Percentiles rank a stretch among this genome's conserved stretches.
phyloP scores from a whole-genome alignment of 768 basidiomycete genomes.

The Pleurotus djamor region DNA sequence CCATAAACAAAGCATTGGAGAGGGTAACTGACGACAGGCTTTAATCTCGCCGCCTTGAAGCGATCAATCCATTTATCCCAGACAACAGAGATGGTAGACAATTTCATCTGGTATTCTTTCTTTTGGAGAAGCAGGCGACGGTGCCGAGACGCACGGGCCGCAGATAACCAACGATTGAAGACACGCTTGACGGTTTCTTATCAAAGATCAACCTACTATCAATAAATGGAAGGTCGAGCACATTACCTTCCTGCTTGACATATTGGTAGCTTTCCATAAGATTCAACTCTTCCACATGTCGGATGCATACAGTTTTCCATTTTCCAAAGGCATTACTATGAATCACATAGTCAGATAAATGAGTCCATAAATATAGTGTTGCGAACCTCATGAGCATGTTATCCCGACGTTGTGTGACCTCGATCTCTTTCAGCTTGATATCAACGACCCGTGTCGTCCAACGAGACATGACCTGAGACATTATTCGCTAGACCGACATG shows the following conservation, averaged over 20 bases:
- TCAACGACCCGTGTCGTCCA: slow-evolving; percentile 80
- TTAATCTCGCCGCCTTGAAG: slow-evolving; percentile 62
- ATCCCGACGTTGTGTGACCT: slow-evolving; percentile 47
- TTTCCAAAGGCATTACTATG: slow-evolving; percentile 57
- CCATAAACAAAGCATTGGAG: not conserved
- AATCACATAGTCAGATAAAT: not conserved
- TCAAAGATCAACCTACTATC: not conserved
- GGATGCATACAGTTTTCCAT: slow-evolving; percentile 62
- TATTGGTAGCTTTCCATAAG: slow-evolving; percentile 85
- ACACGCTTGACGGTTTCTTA: slow-evolving; percentile 65
- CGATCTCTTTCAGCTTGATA: slow-evolving; percentile 71
- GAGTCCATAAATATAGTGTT: not conserved
- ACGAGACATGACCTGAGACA: slow-evolving; percentile 40
- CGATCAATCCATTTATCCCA: slow-evolving; percentile 85
- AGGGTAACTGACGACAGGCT: slow-evolving; percentile 51
- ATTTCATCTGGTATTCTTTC: slow-evolving; percentile 62
- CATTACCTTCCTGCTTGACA: slow-evolving; percentile 74
- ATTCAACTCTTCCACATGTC: slow-evolving; percentile 69
- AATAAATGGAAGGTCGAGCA: not conserved
- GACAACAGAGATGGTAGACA: slow-evolving; percentile 43
- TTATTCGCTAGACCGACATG: slow-evolving; percentile 40
- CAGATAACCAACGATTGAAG: slow-evolving; percentile 69
- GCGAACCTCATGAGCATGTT: slow-evolving; percentile 28
- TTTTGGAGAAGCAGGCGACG: slow-evolving; percentile 56
- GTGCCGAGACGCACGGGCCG: slow-evolving; percentile 58